Percentiles rank a stretch among this genome's conserved stretches.
Evolutionary conservation across 176 grass and related monocot genomes (phyloP).

Genomic region (Microstegium vimineum): DNA sequence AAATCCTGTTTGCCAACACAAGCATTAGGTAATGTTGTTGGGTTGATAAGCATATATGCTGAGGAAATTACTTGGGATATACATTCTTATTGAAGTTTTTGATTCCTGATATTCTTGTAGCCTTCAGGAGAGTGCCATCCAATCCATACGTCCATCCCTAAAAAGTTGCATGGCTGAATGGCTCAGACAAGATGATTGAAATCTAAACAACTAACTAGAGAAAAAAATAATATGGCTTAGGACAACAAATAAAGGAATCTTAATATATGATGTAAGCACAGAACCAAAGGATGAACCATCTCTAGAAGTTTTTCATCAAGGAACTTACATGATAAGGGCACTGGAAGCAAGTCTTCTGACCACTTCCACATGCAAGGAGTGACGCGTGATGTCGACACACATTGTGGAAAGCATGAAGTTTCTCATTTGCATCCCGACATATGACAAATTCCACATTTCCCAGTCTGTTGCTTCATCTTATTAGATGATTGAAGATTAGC

Average conservation of each 20-base stretch:
- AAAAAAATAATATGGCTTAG: background rate
- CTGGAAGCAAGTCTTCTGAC: conserved; percentile 90
- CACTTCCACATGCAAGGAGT: conserved; percentile 70
- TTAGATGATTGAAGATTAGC: conserved; percentile 43
- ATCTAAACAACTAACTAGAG: background rate
- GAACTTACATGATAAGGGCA: conserved; percentile 93
- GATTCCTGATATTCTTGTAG: conserved; percentile 84
- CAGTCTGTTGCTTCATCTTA: conserved; percentile 50
- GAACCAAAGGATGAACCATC: background rate
- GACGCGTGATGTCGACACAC: conserved; percentile 89
- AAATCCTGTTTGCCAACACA: conserved; percentile 56
- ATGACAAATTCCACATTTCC: conserved; percentile 82
- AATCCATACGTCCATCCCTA: conserved; percentile 97
- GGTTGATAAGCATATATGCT: background rate
- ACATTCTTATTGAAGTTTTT: conserved; percentile 87
- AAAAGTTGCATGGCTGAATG: conserved; percentile 20
- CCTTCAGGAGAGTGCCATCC: conserved; percentile 85
- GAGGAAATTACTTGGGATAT: conserved; percentile 1
- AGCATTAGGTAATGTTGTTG: conserved; percentile 9
- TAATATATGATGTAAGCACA: background rate
- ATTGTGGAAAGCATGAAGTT: conserved; percentile 84
- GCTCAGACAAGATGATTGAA: conserved; percentile 9
- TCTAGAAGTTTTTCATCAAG: conserved; percentile 18
- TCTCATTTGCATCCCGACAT: conserved; percentile 62
- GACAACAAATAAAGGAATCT: background rate